Conservation (phyloP, 257 asterid genomes). For the Rhazya stricta region DNA sequence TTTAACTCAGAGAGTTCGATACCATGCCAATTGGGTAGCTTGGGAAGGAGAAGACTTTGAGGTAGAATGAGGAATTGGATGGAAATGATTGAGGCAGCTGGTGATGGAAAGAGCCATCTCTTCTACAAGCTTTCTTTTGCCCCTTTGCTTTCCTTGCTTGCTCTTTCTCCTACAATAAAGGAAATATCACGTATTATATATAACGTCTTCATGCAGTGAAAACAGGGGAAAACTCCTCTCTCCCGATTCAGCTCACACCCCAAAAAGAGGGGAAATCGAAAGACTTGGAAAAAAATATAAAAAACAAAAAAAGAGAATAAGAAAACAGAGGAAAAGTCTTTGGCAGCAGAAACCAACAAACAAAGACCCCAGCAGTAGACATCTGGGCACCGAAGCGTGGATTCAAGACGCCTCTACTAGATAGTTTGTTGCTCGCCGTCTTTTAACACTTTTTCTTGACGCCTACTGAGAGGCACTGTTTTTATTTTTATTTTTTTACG, state of each 20-base stretch:
- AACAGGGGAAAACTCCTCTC: no score
- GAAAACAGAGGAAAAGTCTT: neutral
- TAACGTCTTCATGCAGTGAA: no score
- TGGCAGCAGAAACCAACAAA: neutral
- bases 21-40: conserved; percentile 32
- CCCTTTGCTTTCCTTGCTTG: no score
- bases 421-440: neutral
- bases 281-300: no score
- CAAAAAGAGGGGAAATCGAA: no score
- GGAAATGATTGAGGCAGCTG: conserved; percentile 43
- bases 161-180: neutral
- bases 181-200: neutral
- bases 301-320: no score
- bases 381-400: no score
- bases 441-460: neutral
- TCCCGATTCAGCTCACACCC: no score
- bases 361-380: neutral
- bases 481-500: no score
- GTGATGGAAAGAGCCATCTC: conserved; percentile 44
- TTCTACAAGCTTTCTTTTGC: neutral
- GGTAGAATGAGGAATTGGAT: conserved; percentile 28
- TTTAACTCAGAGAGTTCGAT: no score
- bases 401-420: neutral
- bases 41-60: conserved; percentile 22
- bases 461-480: no score